Evolutionary conservation across 2,329 filamentous ascomycete genomes (phyloP).

Genomic region (Fusarium avenaceum): DNA sequence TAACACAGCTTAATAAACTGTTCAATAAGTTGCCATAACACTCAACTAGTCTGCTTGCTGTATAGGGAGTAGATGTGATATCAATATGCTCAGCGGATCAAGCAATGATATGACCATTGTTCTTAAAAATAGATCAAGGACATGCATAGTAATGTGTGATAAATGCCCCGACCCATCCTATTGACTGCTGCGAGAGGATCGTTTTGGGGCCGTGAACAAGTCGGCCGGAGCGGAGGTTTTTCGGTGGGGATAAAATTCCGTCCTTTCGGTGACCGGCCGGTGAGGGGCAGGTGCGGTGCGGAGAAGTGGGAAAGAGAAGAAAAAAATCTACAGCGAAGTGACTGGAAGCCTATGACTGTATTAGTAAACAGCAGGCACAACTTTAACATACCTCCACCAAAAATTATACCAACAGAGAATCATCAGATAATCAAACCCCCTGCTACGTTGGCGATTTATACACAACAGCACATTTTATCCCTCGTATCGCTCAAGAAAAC

Average conservation of each 20-base stretch:
- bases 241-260: constrained; percentile 25
- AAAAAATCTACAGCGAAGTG: constrained; percentile 32
- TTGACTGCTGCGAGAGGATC: constrained; percentile 1
- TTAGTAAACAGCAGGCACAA: constrained; percentile 42
- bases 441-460: background rate
- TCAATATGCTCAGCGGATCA: background rate
- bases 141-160: background rate
- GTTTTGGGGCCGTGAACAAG: constrained; percentile 5
- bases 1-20: background rate
- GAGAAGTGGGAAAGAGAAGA: constrained; percentile 28
- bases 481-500: background rate
- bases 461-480: background rate
- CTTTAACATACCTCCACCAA: constrained; percentile 32
- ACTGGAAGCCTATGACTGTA: constrained; percentile 34
- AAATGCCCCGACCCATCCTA: too few species aligned
- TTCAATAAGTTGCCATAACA: too few species aligned
- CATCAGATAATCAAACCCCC: background rate
- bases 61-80: background rate
- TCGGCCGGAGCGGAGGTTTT: constrained; percentile 17
- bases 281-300: constrained; percentile 35
- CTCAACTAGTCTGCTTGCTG: background rate
- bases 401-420: constrained; percentile 17
- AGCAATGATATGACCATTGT: background rate
- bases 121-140: too few species aligned
- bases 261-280: constrained; percentile 35